Conservation (phyloP, 768 basidiomycete species). For the Amyloporia xantha region DNA sequence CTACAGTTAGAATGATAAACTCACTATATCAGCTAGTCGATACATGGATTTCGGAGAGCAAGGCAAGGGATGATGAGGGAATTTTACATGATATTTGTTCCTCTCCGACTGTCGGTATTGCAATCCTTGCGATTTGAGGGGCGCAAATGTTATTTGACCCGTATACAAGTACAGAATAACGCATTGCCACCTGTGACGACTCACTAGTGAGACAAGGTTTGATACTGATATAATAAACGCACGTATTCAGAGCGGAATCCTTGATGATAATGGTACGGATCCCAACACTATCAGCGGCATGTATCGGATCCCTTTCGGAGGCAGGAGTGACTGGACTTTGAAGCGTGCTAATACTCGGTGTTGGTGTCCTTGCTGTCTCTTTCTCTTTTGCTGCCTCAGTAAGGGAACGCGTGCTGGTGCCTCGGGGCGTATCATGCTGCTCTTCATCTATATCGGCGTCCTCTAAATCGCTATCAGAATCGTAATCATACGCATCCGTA, state of each 20-base stretch:
- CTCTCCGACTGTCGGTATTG: not conserved
- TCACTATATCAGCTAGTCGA: conserved; percentile 1
- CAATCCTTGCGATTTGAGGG: conserved; percentile 3
- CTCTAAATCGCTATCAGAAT: not conserved
- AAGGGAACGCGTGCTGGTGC: too few species aligned
- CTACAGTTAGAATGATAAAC: too few species aligned
- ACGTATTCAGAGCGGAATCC: not conserved
- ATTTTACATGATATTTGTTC: not conserved
- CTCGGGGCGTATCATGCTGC: not conserved
- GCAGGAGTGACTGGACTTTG: too few species aligned
- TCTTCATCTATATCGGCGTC: not conserved
- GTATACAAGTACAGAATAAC: conserved; percentile 3
- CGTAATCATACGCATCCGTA: not conserved
- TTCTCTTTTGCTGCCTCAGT: too few species aligned
- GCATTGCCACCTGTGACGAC: not conserved
- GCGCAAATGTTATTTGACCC: not conserved
- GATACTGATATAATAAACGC: not conserved
- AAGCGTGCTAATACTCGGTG: too few species aligned
- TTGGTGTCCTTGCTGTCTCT: too few species aligned
- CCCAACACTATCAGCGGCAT: not conserved
- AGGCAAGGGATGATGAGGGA: not conserved
- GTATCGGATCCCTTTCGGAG: too few species aligned
- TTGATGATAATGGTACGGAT: not conserved
- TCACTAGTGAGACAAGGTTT: not conserved
- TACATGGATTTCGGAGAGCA: conserved; percentile 8